These are phyloP conservation scores for Schwanniomyces polymorphus DNA, from an alignment of 805 yeast species.

Conservation along the genomic window DNA sequence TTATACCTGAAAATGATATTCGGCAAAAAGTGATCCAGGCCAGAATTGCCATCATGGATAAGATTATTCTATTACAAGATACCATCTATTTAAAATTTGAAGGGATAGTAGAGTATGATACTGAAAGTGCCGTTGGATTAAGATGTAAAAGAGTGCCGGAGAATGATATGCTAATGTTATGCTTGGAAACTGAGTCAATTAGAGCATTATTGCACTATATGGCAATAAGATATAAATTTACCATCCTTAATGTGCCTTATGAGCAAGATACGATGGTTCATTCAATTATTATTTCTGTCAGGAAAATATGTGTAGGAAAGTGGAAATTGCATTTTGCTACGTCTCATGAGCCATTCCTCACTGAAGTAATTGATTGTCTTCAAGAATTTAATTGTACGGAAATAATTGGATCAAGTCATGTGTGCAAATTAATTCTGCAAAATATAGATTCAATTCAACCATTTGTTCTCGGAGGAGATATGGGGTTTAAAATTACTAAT, in stretches of 20 bases:
- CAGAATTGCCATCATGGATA: not conserved
- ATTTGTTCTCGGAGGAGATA: not conserved
- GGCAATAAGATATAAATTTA: not conserved
- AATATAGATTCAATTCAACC: not conserved
- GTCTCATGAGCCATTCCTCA: not conserved
- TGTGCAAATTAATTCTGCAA: not conserved
- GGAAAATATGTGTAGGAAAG: not conserved
- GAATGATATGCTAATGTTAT: not conserved
- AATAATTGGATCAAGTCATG: not conserved
- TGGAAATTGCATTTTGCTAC: not conserved
- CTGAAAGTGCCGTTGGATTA: not conserved
- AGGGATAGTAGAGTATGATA: not conserved
- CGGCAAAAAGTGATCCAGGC: not conserved
- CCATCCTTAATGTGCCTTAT: not conserved
- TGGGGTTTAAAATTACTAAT: not conserved
- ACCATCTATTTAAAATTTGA: not conserved
- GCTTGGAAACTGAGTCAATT: not conserved
- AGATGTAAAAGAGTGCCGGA: not conserved
- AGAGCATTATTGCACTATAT: not conserved
- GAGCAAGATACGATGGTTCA: not conserved
- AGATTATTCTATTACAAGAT: not conserved
- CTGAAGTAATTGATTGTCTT: not conserved
- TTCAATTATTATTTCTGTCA: not conserved
- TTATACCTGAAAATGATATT: not conserved
- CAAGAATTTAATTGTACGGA: not conserved